Evolutionary conservation across 805 yeast genomes (phyloP).

Genomic region (Yarrowia osloensis): DNA sequence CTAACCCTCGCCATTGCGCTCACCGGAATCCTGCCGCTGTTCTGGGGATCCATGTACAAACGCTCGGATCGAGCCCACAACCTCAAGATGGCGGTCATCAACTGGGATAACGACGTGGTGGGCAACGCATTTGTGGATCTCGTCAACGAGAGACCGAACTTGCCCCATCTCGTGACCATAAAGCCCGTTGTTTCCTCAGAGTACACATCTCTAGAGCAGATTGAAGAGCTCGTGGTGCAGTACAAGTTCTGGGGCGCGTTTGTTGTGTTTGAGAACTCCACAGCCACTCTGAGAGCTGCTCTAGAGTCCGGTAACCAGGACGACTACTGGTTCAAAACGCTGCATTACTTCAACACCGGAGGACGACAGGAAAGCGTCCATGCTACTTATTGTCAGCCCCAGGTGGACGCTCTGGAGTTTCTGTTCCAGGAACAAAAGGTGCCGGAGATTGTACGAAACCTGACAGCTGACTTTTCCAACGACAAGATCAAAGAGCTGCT

Average conservation of each 20-base stretch:
- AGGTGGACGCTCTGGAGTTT: constrained; percentile 45
- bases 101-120: constrained; percentile 42
- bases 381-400: constrained; percentile 49
- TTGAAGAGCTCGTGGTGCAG: constrained; percentile 51
- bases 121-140: constrained; percentile 29
- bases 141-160: constrained; percentile 30
- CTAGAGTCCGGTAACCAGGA: constrained; percentile 37
- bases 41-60: constrained; percentile 53
- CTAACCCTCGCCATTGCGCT: constrained; percentile 30
- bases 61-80: constrained; percentile 42
- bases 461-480: constrained; percentile 33
- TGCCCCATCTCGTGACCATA: constrained; percentile 42
- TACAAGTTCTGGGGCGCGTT: constrained; percentile 66
- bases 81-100: constrained; percentile 46
- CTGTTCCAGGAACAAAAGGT: constrained; percentile 39
- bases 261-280: constrained; percentile 54
- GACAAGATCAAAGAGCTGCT: constrained; percentile 33
- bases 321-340: constrained; percentile 38
- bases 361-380: constrained; percentile 47
- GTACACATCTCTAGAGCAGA: constrained; percentile 44
- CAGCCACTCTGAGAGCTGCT: constrained; percentile 47
- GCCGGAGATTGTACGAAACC: constrained; percentile 36
- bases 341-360: constrained; percentile 33
- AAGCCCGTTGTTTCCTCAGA: constrained; percentile 32
- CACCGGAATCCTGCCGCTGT: constrained; percentile 48